These are phyloP conservation scores for Phylloporus sp. DNA, from an alignment of 768 basidiomycete genomes.

Conservation along the genomic window DNA sequence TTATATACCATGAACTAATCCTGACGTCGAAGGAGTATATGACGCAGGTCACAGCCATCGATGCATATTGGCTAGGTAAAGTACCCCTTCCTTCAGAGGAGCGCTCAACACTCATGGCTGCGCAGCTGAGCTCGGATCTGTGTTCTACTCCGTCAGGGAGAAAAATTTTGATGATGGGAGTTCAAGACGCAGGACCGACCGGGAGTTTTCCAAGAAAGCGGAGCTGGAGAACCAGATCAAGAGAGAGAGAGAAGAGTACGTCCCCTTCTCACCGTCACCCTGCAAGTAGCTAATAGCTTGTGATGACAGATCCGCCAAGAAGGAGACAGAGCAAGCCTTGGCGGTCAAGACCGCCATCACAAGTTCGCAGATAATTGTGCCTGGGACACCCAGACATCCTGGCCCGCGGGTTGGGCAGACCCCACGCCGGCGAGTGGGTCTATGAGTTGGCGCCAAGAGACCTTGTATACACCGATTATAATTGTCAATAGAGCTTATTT, in stretches of 20 bases:
- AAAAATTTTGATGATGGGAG: conserved; percentile 94
- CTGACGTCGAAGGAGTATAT: conserved; percentile 96
- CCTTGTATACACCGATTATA: neutral
- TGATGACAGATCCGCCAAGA: conserved; percentile 51
- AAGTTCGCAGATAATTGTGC: conserved; percentile 67
- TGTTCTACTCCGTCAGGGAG: conserved; percentile 97
- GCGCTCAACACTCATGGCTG: conserved; percentile 4
- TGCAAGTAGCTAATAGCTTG: conserved; percentile 3
- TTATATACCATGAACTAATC: conserved; percentile 95
- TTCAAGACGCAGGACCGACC: conserved; percentile 69
- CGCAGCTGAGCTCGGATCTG: conserved; percentile 87
- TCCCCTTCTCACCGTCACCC: conserved; percentile 5
- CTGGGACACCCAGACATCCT: conserved; percentile 73
- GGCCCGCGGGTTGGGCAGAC: conserved; percentile 71
- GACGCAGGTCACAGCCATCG: conserved; percentile 98
- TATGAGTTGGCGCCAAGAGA: conserved; percentile 35
- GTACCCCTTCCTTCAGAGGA: neutral
- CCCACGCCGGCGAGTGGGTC: conserved; percentile 67
- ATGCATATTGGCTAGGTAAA: conserved; percentile 95
- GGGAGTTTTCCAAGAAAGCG: conserved; percentile 88
- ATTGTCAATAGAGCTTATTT: neutral
- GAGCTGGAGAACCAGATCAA: conserved; percentile 94
- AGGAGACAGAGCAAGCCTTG: conserved; percentile 57
- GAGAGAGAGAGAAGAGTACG: conserved; percentile 65
- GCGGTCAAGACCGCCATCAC: conserved; percentile 51